A percentile compares a stretch with the other conserved stretches of the same genome.
Evolutionary conservation across 2,329 filamentous ascomycete species (phyloP).

Genomic region (Colletotrichum sp.): DNA sequence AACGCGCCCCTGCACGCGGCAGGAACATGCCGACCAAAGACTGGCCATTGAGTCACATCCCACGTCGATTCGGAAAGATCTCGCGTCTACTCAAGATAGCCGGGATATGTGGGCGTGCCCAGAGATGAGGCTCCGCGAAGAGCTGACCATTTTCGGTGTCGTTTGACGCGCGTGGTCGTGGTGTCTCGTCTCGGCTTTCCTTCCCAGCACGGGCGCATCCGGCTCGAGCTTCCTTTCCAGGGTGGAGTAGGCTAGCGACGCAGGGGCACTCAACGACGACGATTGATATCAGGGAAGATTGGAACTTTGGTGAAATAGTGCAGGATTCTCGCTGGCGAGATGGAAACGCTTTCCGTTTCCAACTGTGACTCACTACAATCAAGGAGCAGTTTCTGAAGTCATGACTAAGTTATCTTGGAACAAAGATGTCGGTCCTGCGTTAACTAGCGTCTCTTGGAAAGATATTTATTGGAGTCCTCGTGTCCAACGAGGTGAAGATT

Average conservation of each 20-base stretch:
- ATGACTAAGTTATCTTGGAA: not conserved
- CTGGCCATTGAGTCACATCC: not conserved
- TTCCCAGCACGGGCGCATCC: not conserved
- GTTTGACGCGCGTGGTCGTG: not conserved
- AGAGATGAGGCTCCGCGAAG: not conserved
- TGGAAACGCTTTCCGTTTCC: too few species aligned
- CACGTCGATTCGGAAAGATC: fast-evolving
- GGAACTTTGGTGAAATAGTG: not conserved
- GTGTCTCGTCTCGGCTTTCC: not conserved
- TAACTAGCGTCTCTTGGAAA: fast-evolving
- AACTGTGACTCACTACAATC: not conserved
- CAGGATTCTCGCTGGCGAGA: not conserved
- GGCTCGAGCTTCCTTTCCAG: not conserved
- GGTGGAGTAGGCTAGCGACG: not conserved
- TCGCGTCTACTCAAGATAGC: not conserved
- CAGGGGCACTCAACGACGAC: not conserved
- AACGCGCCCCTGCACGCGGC: not conserved
- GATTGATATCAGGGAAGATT: not conserved
- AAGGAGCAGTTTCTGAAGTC: not conserved
- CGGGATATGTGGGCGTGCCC: not conserved
- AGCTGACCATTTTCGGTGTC: not conserved
- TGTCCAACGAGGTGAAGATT: not conserved
- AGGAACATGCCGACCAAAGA: not conserved
- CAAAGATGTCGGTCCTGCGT: fast-evolving
- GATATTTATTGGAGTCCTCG: fast-evolving